phyloP scores from a whole-genome alignment of 441 rosid genomes.

The Euphorbia celastroides region DNA sequence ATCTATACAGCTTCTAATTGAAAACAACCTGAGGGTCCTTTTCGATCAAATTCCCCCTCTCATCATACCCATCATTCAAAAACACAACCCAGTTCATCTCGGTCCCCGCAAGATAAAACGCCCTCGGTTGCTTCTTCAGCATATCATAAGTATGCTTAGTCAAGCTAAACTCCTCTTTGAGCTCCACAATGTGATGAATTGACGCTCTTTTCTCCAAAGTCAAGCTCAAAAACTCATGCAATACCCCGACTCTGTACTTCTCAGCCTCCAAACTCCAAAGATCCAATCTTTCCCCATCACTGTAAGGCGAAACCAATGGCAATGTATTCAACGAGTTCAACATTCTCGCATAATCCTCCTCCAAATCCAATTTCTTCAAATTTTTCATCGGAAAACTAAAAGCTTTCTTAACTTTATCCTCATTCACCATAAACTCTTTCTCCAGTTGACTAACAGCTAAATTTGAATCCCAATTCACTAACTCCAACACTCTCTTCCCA shows the following conservation, averaged over 20 bases:
- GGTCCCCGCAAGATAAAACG: slow-evolving; percentile 82
- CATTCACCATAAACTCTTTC: slow-evolving; percentile 51
- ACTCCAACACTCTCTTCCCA: slow-evolving; percentile 59
- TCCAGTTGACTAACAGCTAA: slow-evolving; percentile 64
- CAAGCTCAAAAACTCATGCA: slow-evolving; percentile 85
- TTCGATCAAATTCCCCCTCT: slow-evolving; percentile 43
- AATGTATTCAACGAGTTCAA: slow-evolving; percentile 53
- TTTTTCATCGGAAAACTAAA: slow-evolving; percentile 68
- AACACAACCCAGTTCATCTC: slow-evolving; percentile 95
- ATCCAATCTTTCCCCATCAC: slow-evolving; percentile 55
- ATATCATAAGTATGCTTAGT: slow-evolving; percentile 77
- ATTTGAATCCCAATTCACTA: slow-evolving; percentile 60
- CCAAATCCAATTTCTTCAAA: slow-evolving; percentile 63
- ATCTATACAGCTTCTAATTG: slow-evolving; percentile 52
- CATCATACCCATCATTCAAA: slow-evolving; percentile 54
- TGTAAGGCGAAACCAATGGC: slow-evolving; percentile 76
- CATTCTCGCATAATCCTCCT: slow-evolving; percentile 37
- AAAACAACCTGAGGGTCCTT: slow-evolving; percentile 79
- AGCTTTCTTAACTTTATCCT: slow-evolving; percentile 56
- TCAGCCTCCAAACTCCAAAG: slow-evolving; percentile 81
- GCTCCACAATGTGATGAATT: slow-evolving; percentile 86
- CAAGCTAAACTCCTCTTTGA: slow-evolving; percentile 81
- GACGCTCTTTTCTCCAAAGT: slow-evolving; percentile 81
- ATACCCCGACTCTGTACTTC: slow-evolving; percentile 73
- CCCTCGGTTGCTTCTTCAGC: slow-evolving; percentile 61